Conservation (phyloP, 1,284 basidiomycete species). For the Waitea zeae region DNA sequence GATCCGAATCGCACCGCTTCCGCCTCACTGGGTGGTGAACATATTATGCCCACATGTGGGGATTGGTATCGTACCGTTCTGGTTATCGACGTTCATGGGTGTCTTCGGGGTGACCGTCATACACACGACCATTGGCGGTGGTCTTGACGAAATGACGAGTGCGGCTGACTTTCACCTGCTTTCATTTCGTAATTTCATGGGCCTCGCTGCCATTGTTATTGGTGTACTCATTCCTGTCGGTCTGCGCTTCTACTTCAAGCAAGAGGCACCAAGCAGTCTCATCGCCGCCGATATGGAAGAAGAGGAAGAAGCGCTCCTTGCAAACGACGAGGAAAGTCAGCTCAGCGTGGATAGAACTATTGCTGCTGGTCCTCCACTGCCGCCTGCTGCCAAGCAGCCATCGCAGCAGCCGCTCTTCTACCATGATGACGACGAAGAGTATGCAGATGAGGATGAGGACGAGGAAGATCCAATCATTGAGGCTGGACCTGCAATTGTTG, state of each 20-base stretch:
- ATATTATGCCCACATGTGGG: conserved; percentile 88
- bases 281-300: conserved; percentile 26
- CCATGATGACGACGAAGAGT: conserved; percentile 15
- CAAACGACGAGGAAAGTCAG: conserved; percentile 12
- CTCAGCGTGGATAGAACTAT: conserved; percentile 4
- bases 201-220: conserved; percentile 66
- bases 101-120: conserved; percentile 88
- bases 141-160: conserved; percentile 88
- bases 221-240: conserved; percentile 89
- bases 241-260: conserved; percentile 58
- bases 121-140: conserved; percentile 89
- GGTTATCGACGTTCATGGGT: conserved; percentile 81
- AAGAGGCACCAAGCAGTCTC: conserved; percentile 12
- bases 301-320: conserved; percentile 21
- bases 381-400: too few species aligned
- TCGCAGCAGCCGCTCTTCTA: conserved; percentile 16
- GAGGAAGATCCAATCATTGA: conserved; percentile 52
- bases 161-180: conserved; percentile 86
- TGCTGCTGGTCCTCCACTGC: too few species aligned
- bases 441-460: conserved; percentile 24
- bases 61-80: conserved; percentile 74
- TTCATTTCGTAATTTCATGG: conserved; percentile 75
- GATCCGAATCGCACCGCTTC: conserved; percentile 84
- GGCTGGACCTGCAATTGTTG: conserved; percentile 37
- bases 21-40: conserved; percentile 96